These are phyloP conservation scores for Plasmodium sp. DNA, from an alignment of 169 alveolate genomes.

Conservation along the genomic window DNA sequence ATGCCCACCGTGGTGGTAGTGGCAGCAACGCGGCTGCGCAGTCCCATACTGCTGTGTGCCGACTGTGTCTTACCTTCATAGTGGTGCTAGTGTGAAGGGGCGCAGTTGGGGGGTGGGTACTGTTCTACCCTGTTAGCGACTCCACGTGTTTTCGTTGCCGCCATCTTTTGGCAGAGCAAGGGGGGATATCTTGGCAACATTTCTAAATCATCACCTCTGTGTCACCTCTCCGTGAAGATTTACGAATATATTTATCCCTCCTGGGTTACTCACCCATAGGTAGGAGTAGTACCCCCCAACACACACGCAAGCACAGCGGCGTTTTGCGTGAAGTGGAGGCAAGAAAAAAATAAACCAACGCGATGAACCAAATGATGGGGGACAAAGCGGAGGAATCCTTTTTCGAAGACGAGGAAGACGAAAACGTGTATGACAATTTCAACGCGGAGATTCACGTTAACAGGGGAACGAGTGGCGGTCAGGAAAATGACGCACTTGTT, in stretches of 20 bases:
- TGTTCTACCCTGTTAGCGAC: background rate
- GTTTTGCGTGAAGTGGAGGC: background rate
- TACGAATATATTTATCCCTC: background rate
- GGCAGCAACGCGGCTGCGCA: background rate
- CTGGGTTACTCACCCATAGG: background rate
- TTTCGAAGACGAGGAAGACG: background rate
- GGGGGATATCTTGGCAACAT: background rate
- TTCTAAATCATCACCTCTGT: background rate
- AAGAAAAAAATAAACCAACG: background rate
- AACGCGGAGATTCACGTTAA: slow-evolving; percentile 12
- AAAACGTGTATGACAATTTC: slow-evolving; percentile 5
- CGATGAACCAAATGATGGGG: background rate
- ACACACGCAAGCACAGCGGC: background rate
- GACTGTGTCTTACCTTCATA: background rate
- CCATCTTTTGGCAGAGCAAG: background rate
- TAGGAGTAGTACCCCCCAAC: background rate
- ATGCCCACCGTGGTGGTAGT: background rate
- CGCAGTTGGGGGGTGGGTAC: background rate
- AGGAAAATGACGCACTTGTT: background rate
- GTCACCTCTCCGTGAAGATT: background rate
- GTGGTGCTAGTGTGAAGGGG: background rate
- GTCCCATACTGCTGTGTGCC: background rate
- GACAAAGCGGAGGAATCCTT: background rate
- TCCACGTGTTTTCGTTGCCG: background rate
- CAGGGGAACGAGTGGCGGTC: background rate